Conservation (phyloP, 208 protist genomes). For the Leishmania aethiopica region DNA sequence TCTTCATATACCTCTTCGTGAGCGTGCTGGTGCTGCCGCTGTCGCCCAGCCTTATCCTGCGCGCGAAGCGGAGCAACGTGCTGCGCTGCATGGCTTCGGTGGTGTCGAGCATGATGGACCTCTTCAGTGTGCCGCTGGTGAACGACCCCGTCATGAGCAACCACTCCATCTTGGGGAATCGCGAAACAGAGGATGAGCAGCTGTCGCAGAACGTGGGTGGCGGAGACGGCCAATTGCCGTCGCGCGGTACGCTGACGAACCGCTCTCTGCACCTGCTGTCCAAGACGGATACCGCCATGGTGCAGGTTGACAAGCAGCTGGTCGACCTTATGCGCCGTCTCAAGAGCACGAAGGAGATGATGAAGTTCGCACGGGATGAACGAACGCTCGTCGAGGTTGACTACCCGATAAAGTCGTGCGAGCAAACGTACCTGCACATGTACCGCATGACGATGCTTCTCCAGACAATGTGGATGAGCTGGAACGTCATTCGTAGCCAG, state of each 20-base stretch:
- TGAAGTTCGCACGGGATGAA: constrained; percentile 80
- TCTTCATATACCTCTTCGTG: constrained; percentile 90
- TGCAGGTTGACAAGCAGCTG: constrained; percentile 51
- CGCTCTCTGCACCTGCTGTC: constrained; percentile 54
- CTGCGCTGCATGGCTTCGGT: constrained; percentile 58
- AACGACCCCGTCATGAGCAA: not conserved
- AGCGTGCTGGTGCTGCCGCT: constrained; percentile 77
- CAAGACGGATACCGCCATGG: constrained; percentile 47
- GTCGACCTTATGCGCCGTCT: constrained; percentile 56
- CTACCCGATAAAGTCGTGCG: constrained; percentile 80
- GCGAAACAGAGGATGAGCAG: constrained; percentile 8
- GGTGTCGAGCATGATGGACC: constrained; percentile 52
- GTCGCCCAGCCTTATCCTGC: constrained; percentile 72
- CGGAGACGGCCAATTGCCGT: not conserved
- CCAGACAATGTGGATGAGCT: constrained; percentile 85
- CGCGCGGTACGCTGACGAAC: constrained; percentile 36
- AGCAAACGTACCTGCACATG: constrained; percentile 64
- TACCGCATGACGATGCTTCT: constrained; percentile 81
- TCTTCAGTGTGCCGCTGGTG: constrained; percentile 62
- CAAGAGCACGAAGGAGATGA: constrained; percentile 73
- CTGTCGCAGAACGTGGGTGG: not conserved
- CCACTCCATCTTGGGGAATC: not conserved
- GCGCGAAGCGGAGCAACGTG: constrained; percentile 78
- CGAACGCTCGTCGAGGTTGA: constrained; percentile 66
- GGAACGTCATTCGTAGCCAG: constrained; percentile 82